These are phyloP conservation scores for Trypanosoma brucei DNA, from an alignment of 208 protist genomes.

Conservation along the genomic window DNA sequence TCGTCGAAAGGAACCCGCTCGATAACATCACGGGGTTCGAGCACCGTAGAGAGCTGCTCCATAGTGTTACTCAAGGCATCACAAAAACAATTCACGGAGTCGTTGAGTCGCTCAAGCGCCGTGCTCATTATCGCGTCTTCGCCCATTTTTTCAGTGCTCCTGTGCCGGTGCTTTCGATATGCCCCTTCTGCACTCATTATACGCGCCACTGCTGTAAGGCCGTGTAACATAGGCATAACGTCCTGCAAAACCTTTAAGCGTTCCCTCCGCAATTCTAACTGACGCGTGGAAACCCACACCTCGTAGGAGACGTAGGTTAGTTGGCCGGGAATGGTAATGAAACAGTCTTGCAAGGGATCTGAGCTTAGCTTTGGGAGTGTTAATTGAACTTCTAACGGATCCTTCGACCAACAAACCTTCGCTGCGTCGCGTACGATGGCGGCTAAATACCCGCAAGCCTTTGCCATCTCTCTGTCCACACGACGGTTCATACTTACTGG, in stretches of 20 bases:
- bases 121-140: constrained; percentile 9
- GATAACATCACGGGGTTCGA: constrained; percentile 35
- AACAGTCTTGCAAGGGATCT: constrained; percentile 33
- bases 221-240: constrained; percentile 40
- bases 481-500: constrained; percentile 28
- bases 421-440: constrained; percentile 27
- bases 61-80: constrained; percentile 30
- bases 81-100: constrained; percentile 24
- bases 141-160: neutral
- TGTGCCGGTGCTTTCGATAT: neutral
- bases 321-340: constrained; percentile 19
- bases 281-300: constrained; percentile 51
- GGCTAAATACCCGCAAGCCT: constrained; percentile 26
- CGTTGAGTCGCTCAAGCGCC: constrained; percentile 16
- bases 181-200: constrained; percentile 22
- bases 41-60: constrained; percentile 26
- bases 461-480: constrained; percentile 30
- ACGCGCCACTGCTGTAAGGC: constrained; percentile 30
- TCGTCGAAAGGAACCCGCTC: constrained; percentile 40
- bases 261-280: constrained; percentile 49
- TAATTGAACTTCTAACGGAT: constrained; percentile 36
- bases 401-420: constrained; percentile 45
- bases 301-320: constrained; percentile 54
- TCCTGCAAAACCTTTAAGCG: constrained; percentile 29
- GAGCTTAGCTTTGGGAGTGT: constrained; percentile 29